These are phyloP conservation scores for Suhomyces xylopsoci DNA, from an alignment of 805 yeast species.

Conservation along the genomic window DNA sequence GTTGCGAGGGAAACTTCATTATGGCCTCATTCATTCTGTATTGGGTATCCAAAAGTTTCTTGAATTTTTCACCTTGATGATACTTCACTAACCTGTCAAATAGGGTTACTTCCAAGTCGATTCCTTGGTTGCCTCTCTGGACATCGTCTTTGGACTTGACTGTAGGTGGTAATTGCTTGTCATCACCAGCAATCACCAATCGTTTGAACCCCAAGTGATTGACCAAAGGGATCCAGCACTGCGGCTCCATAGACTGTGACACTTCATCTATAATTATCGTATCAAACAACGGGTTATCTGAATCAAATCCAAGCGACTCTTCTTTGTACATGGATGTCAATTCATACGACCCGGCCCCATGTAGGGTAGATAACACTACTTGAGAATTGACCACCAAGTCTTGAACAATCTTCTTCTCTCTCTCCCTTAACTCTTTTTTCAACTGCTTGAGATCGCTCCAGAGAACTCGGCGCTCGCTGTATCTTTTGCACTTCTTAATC, in stretches of 20 bases:
- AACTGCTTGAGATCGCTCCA: conserved; percentile 68
- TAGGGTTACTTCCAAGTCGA: conserved; percentile 60
- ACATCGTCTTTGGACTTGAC: conserved; percentile 51
- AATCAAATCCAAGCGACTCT: conserved; percentile 11
- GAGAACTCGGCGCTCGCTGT: conserved; percentile 59
- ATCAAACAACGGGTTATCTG: conserved; percentile 52
- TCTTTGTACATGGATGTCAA: conserved; percentile 51
- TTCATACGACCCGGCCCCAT: conserved; percentile 79
- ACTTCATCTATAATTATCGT: conserved; percentile 92
- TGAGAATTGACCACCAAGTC: conserved; percentile 58
- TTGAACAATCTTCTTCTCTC: conserved; percentile 63
- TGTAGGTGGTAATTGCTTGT: conserved; percentile 89
- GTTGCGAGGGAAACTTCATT: conserved; percentile 72
- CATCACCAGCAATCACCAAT: conserved; percentile 87
- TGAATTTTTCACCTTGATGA: conserved; percentile 43
- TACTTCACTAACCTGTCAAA: conserved; percentile 70
- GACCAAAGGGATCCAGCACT: conserved; percentile 91
- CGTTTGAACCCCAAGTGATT: conserved; percentile 55
- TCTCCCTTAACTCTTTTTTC: conserved; percentile 60
- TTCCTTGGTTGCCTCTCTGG: conserved; percentile 19
- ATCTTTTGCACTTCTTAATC: conserved; percentile 59
- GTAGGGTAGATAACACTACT: conserved; percentile 80
- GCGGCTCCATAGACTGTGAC: conserved; percentile 90
- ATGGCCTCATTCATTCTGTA: conserved; percentile 82
- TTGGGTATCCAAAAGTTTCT: conserved; percentile 66